Conservation (phyloP, 2,329 filamentous ascomycete species). For the Pyrenophora graminea region DNA sequence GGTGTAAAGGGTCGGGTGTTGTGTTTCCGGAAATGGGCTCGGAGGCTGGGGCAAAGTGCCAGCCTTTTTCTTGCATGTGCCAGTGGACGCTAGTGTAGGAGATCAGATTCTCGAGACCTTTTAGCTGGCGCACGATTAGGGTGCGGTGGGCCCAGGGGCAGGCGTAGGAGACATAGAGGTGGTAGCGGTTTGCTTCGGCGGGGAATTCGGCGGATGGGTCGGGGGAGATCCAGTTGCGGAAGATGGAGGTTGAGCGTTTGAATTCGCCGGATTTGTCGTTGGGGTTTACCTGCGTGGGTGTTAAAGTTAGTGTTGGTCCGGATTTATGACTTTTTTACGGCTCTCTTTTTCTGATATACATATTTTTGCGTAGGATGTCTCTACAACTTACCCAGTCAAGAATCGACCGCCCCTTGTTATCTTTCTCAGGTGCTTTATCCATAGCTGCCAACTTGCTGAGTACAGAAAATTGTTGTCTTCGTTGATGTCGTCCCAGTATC, state of each 20-base stretch:
- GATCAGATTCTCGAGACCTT: conserved; percentile 87
- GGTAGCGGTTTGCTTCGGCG: conserved; percentile 86
- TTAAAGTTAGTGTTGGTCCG: background rate
- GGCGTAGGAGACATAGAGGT: conserved; percentile 92
- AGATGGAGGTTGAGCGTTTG: conserved; percentile 82
- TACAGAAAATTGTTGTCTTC: conserved; percentile 18
- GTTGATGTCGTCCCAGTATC: background rate
- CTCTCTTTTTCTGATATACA: too few species aligned
- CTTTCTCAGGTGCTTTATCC: conserved; percentile 16
- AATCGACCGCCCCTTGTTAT: conserved; percentile 3
- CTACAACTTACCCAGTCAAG: conserved; percentile 6
- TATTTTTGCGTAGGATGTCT: too few species aligned
- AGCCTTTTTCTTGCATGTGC: conserved; percentile 78
- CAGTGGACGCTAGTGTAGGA: conserved; percentile 84
- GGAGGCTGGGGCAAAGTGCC: conserved; percentile 76
- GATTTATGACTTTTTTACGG: too few species aligned
- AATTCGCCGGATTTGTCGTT: conserved; percentile 85
- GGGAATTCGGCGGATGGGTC: conserved; percentile 75
- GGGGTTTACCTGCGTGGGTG: conserved; percentile 30
- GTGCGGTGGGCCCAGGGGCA: conserved; percentile 93
- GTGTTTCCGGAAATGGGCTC: conserved; percentile 62
- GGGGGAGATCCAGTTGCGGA: conserved; percentile 78
- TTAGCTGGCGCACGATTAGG: conserved; percentile 85
- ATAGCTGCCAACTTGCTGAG: conserved; percentile 15
- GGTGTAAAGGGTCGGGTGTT: conserved; percentile 66